Conservation (phyloP, 768 basidiomycete genomes). For the Trametes maxima region DNA sequence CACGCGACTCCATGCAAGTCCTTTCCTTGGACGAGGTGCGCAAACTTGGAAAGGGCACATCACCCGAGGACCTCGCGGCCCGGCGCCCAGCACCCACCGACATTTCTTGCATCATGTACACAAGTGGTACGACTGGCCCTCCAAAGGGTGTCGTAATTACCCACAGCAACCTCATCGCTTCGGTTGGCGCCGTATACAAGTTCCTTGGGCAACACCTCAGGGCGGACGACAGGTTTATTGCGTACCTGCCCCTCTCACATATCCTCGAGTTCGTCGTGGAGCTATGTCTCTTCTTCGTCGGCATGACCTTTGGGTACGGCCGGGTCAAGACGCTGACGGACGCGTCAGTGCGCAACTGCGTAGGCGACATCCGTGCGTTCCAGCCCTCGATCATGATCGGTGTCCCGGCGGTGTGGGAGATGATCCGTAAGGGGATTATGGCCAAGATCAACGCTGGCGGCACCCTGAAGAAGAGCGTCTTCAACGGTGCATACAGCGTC, state of each 20-base stretch:
- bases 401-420: slow-evolving; percentile 97
- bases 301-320: slow-evolving; percentile 86
- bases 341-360: slow-evolving; percentile 83
- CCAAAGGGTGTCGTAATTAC: slow-evolving; percentile 94
- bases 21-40: slow-evolving; percentile 73
- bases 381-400: slow-evolving; percentile 90
- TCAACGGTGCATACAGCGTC: slow-evolving; percentile 73
- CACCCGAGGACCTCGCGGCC: slow-evolving; percentile 51
- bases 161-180: slow-evolving; percentile 84
- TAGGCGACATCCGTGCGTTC: slow-evolving; percentile 86
- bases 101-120: slow-evolving; percentile 78
- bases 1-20: slow-evolving; percentile 61
- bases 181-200: slow-evolving; percentile 77
- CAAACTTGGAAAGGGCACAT: slow-evolving; percentile 58
- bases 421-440: slow-evolving; percentile 92
- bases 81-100: slow-evolving; percentile 55
- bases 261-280: slow-evolving; percentile 97
- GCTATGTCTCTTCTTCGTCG: slow-evolving; percentile 69
- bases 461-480: slow-evolving; percentile 68
- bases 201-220: slow-evolving; percentile 70
- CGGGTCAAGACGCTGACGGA: slow-evolving; percentile 96
- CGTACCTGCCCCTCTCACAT: slow-evolving; percentile 92
- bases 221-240: slow-evolving; percentile 71
- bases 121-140: slow-evolving; percentile 86
- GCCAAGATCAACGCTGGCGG: slow-evolving; percentile 75